A percentile compares a stretch with the other conserved stretches of the same genome.
Evolutionary conservation across 306 rosid genomes (phyloP).

Genomic region (Vicia villosa): DNA sequence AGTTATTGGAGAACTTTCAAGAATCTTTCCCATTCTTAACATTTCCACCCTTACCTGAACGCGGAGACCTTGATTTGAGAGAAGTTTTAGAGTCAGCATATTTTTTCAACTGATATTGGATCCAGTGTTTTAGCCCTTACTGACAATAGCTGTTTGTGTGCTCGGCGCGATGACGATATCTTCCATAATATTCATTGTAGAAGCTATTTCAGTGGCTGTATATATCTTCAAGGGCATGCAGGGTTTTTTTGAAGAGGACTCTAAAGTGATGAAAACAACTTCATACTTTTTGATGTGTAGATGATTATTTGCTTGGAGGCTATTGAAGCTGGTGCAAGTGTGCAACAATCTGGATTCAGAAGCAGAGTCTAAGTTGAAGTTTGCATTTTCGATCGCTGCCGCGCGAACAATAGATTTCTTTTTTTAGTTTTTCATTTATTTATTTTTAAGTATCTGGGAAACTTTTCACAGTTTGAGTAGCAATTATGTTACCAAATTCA

Average conservation of each 20-base stretch:
- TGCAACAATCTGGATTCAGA: conserved; percentile 23
- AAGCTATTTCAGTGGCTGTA: conserved; percentile 26
- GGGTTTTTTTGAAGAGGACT: conserved; percentile 39
- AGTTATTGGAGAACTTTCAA: conserved; percentile 79
- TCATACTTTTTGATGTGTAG: conserved; percentile 30
- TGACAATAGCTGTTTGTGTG: conserved; percentile 31
- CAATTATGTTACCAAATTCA: conserved; percentile 12
- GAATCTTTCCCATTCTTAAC: conserved; percentile 63
- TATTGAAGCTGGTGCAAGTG: conserved; percentile 15
- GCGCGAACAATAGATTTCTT: conserved; percentile 5
- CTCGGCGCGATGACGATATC: conserved; percentile 26
- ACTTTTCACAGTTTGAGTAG: conserved; percentile 17
- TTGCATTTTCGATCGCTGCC: conserved; percentile 19
- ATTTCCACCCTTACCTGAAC: conserved; percentile 86
- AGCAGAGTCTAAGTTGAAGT: conserved; percentile 28
- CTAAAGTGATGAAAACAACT: not conserved
- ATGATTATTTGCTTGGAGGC: conserved; percentile 12
- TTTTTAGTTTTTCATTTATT: conserved; percentile 24
- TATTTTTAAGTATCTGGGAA: conserved; percentile 25
- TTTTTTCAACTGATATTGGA: conserved; percentile 77
- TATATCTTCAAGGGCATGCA: conserved; percentile 33
- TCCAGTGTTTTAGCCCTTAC: conserved; percentile 23
- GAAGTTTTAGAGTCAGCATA: conserved; percentile 85
- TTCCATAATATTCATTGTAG: conserved; percentile 25
- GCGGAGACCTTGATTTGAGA: conserved; percentile 71